Percentiles rank a stretch among this genome's conserved stretches.
Evolutionary conservation across 2,329 filamentous ascomycete species (phyloP).

Genomic region (Claviceps digitariae): DNA sequence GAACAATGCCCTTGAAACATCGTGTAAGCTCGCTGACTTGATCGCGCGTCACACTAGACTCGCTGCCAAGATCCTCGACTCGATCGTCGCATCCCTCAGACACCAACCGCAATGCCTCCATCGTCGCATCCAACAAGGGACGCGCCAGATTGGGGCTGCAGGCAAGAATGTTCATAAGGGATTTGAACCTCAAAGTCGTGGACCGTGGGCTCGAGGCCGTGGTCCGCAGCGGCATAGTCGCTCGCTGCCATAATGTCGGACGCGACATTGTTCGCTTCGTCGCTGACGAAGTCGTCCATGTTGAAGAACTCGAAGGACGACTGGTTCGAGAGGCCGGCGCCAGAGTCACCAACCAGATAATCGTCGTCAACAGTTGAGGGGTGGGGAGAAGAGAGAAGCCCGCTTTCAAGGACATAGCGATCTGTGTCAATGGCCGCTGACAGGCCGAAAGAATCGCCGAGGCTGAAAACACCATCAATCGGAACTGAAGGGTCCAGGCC

Average conservation of each 20-base stretch:
- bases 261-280: constrained; percentile 32
- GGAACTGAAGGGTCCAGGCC: constrained; percentile 39
- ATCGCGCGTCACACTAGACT: constrained; percentile 24
- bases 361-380: constrained; percentile 51
- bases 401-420: constrained; percentile 64
- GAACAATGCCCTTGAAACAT: constrained; percentile 23
- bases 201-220: constrained; percentile 37
- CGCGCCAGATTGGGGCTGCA: constrained; percentile 62
- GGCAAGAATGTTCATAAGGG: constrained; percentile 53
- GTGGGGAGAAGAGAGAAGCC: constrained; percentile 61
- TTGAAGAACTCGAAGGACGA: constrained; percentile 33
- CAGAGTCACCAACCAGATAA: constrained; percentile 50
- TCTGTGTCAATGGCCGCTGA: constrained; percentile 57
- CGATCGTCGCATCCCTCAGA: constrained; percentile 41
- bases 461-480: constrained; percentile 50
- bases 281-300: constrained; percentile 41
- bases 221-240: constrained; percentile 38
- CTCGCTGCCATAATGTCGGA: constrained; percentile 35
- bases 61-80: constrained; percentile 25
- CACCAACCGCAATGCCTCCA: constrained; percentile 58
- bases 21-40: constrained; percentile 20
- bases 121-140: constrained; percentile 61
- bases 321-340: constrained; percentile 29
- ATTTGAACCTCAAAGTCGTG: constrained; percentile 46
- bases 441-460: constrained; percentile 55